Evolutionary conservation across 2,329 filamentous ascomycete genomes (phyloP), one percentile per base, ranked within the genome.

Genomic region (Penicillium frequentans): DNA sequence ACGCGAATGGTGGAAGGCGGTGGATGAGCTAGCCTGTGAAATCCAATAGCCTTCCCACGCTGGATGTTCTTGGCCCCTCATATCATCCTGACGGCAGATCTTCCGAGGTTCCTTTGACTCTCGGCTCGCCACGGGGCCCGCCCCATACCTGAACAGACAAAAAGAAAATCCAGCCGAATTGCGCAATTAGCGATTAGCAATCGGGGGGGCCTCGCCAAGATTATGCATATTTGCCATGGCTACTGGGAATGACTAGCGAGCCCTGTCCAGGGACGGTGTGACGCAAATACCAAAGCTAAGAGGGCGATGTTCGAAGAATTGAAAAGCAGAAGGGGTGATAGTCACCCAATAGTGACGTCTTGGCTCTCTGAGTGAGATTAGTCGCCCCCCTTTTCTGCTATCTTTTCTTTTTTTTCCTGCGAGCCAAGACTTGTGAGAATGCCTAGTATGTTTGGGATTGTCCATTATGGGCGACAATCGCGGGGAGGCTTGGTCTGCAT

Each of bases 51-150:
- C 39, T 44, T 57, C 52, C 49, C 63, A 62, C 59, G 59, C 60
- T 57, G 45, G 55, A 58, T 11, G 11, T 23, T 42, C 58, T 65
- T 64, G 61, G 64, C 61, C 60, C 48, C 56, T 60, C 59, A 65
- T 58, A 55, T 60, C 59, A 66, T 58, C 66, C 67, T 70, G 57
- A 64, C 58, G 59, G 68, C 62, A 64, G 69, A 72, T 70, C 68
- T 66, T 67, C 70, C 67, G 69, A 70, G 64, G 68, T 57, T 54
- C 29, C 54, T 60, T 67, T 60, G 59, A 56, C 57, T 59, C 56
- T 66, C 66, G 70, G 67, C 53, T 65, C 57, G 63, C 60, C 53
- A 66, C 64, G 66, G 64, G 49, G 39, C 51, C 49, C 16, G 48
- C 48, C 48, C 47, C 21, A 42, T 61, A 62, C 54, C 47, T 52